phyloP scores from a whole-genome alignment of 805 yeast genomes.

The Candida argentea region DNA sequence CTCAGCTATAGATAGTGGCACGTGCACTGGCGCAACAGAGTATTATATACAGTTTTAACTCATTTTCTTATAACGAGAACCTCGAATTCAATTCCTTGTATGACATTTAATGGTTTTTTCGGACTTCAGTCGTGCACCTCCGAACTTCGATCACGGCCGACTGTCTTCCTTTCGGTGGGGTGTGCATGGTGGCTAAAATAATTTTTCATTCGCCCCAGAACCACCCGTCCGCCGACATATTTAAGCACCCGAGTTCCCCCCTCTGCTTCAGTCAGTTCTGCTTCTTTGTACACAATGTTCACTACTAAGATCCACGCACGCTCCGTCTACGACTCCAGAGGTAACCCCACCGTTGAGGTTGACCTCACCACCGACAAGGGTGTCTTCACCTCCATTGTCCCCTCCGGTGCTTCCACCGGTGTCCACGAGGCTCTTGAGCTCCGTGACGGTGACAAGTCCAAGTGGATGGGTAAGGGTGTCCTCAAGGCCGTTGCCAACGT shows the following conservation, averaged over 20 bases:
- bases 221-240: conserved; percentile 11
- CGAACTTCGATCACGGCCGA: too few relatives aligned
- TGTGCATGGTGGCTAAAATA: conserved; percentile 1
- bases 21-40: too few relatives aligned
- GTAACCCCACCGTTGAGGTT: conserved; percentile 99
- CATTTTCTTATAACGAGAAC: too few relatives aligned
- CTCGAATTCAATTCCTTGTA: too few relatives aligned
- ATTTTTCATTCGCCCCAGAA: conserved; percentile 13
- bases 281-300: conserved; percentile 44
- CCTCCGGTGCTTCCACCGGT: conserved; percentile 99
- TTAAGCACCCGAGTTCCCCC: conserved; percentile 1
- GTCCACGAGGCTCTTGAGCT: conserved; percentile 96
- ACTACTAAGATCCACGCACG: conserved; percentile 85
- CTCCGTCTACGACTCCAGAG: conserved; percentile 98
- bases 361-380: conserved; percentile 91
- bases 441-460: conserved; percentile 95
- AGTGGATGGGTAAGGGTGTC: conserved; percentile 99
- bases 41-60: too few relatives aligned
- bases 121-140: too few relatives aligned
- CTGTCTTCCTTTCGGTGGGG: too few relatives aligned
- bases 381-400: conserved; percentile 92
- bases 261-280: not conserved
- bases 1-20: too few relatives aligned
- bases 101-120: too few relatives aligned
- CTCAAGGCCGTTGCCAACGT: conserved; percentile 94